phyloP scores from a whole-genome alignment of 306 rosid genomes.

The Cucumis melo region DNA sequence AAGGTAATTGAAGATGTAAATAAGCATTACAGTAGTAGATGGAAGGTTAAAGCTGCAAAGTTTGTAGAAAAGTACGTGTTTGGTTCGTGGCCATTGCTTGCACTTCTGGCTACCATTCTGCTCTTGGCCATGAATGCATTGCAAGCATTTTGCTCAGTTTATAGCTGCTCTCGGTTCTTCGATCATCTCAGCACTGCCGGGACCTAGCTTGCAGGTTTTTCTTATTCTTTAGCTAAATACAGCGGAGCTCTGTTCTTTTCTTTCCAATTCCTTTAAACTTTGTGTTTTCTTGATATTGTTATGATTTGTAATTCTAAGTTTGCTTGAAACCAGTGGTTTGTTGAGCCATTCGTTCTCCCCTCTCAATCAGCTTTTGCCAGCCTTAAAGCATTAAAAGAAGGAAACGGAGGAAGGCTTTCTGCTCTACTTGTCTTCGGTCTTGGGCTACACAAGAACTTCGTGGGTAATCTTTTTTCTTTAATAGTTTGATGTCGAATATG shows the following conservation, averaged over 20 bases:
- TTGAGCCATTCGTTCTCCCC: too few relatives aligned
- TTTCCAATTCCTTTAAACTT: not conserved
- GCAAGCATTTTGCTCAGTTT: conserved; percentile 9
- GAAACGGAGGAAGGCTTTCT: too few relatives aligned
- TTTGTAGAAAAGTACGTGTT: conserved; percentile 35
- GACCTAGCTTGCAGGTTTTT: not conserved
- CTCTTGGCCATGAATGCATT: conserved; percentile 30
- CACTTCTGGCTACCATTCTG: conserved; percentile 36
- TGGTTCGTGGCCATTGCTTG: conserved; percentile 51
- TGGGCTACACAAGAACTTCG: too few relatives aligned
- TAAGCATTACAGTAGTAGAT: conserved; percentile 37
- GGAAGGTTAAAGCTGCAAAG: conserved; percentile 41
- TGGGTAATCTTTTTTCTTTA: too few relatives aligned
- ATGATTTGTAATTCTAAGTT: too few relatives aligned
- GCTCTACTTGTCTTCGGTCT: too few relatives aligned
- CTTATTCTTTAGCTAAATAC: not conserved
- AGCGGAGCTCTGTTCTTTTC: not conserved
- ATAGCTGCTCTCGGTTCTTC: not conserved
- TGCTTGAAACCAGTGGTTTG: too few relatives aligned
- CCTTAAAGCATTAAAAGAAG: too few relatives aligned
- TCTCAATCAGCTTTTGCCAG: too few relatives aligned
- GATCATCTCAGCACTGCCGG: not conserved
- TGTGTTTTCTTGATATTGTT: not conserved
- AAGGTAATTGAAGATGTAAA: conserved; percentile 65
- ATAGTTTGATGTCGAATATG: too few relatives aligned